Conservation (phyloP, 495 filamentous ascomycete genomes). For the Opeltia flavorubescens region DNA sequence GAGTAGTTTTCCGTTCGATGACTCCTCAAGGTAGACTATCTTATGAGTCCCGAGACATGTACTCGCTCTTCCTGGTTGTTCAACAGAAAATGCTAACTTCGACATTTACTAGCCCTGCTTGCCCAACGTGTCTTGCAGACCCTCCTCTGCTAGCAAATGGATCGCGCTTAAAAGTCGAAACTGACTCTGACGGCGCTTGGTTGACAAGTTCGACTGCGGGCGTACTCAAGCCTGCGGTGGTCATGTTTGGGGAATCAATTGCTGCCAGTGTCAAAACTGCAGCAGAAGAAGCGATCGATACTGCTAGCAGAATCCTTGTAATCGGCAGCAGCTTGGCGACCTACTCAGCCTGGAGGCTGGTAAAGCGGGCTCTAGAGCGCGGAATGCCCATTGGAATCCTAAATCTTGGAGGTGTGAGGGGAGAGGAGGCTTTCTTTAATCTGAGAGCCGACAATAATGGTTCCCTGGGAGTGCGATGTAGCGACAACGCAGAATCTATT, state of each 20-base stretch:
- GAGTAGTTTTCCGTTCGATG: no score
- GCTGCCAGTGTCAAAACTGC: constrained; percentile 45
- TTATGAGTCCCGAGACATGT: no score
- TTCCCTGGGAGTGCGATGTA: constrained; percentile 31
- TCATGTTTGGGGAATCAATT: constrained; percentile 94
- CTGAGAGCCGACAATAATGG: constrained; percentile 32
- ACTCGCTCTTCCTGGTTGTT: no score
- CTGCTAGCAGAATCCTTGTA: constrained; percentile 58
- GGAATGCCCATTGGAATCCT: constrained; percentile 77
- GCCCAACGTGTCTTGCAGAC: constrained; percentile 58
- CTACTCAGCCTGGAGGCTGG: constrained; percentile 85
- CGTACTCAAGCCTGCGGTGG: constrained; percentile 78
- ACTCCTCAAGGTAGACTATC: no score
- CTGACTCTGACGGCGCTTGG: constrained; percentile 77
- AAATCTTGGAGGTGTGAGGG: constrained; percentile 71
- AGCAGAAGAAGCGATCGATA: constrained; percentile 71
- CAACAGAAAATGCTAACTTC: no score
- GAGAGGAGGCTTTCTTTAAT: constrained; percentile 57
- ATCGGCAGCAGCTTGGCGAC: constrained; percentile 85
- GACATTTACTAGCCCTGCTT: constrained; percentile 90
- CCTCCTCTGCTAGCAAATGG: constrained; percentile 51
- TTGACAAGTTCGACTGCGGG: constrained; percentile 51
- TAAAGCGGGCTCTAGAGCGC: constrained; percentile 63
- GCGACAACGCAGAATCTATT: constrained; percentile 38
- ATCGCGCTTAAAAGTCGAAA: constrained; percentile 40